Base-by-base conservation (phyloP, 2,329 filamentous ascomycete species). In the Triangularia setosa region DNA sequence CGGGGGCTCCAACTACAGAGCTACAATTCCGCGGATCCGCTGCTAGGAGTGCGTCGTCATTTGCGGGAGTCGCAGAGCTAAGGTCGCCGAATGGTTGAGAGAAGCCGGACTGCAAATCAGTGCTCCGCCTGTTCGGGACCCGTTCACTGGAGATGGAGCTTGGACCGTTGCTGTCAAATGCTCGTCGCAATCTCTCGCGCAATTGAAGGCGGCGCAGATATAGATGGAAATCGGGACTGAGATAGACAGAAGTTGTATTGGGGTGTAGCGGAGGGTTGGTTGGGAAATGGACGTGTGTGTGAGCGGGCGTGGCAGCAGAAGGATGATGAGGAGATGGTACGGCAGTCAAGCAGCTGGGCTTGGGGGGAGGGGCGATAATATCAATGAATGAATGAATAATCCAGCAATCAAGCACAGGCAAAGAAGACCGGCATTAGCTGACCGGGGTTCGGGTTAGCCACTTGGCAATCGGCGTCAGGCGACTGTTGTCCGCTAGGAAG, bases 21-120 rank as follows among this genome's bases (percentile, higher is more conserved):
- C 40, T 48, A 53, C 14, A 62, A 44, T 65, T 55, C 65, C 64
- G 65, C 68, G 62, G 40, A 62, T 61, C 63, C 60, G 59, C 55
- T 60, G 48, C 63, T 60, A 67, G 27, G 27, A 23, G 21, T 60
- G 21, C 53, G 63, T 53, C 67, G 63, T 64, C 69, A 70, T 69
- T 63, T 69, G 67, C 18, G 16, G 12, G 58, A 44, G 48, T 63
- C 53, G 35, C 35, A 56, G n/a, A 11, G 57, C 53, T 33, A n/a
- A 60, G 33, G 14, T 40, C 14, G 33, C 33, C n/a, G 33, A 14
- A 40, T 40, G 30, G 8, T 35, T 35, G 9, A 14, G 12, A 44
- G 35, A 44, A 8, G n/a, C 35, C 35, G n/a, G 35, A 44, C 35
- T 16, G 35, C 35, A 16, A 44, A 21, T 44, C 35, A 44, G 35